Evolutionary conservation across 768 basidiomycete species (phyloP).

Genomic region (Lentinus tigrinus): DNA sequence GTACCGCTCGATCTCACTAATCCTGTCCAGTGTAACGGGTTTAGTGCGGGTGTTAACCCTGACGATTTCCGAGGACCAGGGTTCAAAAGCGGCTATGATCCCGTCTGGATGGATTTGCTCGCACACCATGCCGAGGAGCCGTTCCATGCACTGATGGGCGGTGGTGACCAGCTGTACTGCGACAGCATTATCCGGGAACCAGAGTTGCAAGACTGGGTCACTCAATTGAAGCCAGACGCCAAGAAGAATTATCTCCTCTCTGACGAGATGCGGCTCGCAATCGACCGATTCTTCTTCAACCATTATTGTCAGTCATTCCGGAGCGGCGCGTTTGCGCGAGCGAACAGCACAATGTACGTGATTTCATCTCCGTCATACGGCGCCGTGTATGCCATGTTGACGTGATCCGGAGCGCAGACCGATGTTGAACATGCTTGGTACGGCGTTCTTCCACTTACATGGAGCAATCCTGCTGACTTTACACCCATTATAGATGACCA

Average conservation of each 20-base stretch:
- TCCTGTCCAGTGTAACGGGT: conserved; percentile 74
- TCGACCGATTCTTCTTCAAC: conserved; percentile 88
- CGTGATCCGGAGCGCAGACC: conserved; percentile 54
- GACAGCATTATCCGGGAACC: conserved; percentile 83
- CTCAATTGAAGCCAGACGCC: conserved; percentile 50
- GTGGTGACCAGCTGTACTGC: conserved; percentile 92
- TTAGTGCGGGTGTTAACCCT: conserved; percentile 85
- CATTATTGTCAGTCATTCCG: conserved; percentile 89
- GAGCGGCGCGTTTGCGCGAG: conserved; percentile 85
- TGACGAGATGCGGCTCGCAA: conserved; percentile 67
- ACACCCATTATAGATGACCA: conserved; percentile 62
- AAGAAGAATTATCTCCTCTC: conserved; percentile 64
- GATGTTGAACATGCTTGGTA: conserved; percentile 86
- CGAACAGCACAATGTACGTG: conserved; percentile 86
- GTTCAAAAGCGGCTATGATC: conserved; percentile 81
- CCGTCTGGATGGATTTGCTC: conserved; percentile 93
- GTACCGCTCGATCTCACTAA: neutral
- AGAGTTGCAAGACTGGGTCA: conserved; percentile 85
- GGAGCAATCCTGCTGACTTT: conserved; percentile 1
- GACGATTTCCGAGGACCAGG: conserved; percentile 84
- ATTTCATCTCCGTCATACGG: neutral
- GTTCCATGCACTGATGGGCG: conserved; percentile 90
- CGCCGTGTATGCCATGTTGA: neutral
- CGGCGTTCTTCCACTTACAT: conserved; percentile 15
- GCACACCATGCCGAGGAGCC: conserved; percentile 75